A percentile compares a stretch with the other conserved stretches of the same genome.
Conservation (phyloP, 192 early-diverging fungal genomes). For the Obelidium mucronatum region DNA sequence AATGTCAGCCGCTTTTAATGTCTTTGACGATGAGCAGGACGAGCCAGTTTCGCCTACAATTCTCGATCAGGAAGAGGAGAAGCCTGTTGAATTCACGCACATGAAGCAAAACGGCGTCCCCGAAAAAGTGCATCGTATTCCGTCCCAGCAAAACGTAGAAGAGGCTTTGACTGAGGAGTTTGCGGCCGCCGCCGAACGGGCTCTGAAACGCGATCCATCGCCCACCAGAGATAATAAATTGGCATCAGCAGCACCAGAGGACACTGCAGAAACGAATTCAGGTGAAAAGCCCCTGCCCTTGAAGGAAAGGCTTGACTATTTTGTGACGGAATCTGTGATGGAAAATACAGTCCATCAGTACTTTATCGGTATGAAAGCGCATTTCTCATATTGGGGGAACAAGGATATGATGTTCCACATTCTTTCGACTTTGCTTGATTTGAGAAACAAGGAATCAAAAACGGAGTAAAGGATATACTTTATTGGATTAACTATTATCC, state of each 20-base stretch:
- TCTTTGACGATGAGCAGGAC: constrained; percentile 16
- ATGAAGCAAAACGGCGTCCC: background rate
- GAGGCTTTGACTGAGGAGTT: constrained; percentile 40
- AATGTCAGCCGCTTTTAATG: constrained; percentile 9
- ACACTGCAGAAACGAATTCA: constrained; percentile 5
- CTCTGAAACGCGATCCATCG: constrained; percentile 16
- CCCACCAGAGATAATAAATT: no score
- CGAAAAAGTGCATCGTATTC: background rate
- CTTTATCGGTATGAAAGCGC: constrained; percentile 51
- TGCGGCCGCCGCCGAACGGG: constrained; percentile 37
- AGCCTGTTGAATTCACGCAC: background rate
- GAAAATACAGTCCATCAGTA: constrained; percentile 56
- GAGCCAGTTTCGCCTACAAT: background rate
- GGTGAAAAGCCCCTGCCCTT: constrained; percentile 34
- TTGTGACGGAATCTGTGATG: constrained; percentile 51
- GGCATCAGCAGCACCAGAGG: background rate
- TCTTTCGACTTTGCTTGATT: constrained; percentile 9
- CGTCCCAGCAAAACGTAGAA: constrained; percentile 29
- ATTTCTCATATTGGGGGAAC: constrained; percentile 60
- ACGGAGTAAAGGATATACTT: no score
- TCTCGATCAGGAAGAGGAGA: background rate
- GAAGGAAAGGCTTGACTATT: constrained; percentile 51
- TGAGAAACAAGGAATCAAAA: constrained; percentile 5
- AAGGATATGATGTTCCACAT: constrained; percentile 53
- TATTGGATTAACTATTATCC: no score